A percentile compares a stretch with the other conserved stretches of the same genome.
phyloP scores from a whole-genome alignment of 768 basidiomycete genomes.

The Agaricus blazei region DNA sequence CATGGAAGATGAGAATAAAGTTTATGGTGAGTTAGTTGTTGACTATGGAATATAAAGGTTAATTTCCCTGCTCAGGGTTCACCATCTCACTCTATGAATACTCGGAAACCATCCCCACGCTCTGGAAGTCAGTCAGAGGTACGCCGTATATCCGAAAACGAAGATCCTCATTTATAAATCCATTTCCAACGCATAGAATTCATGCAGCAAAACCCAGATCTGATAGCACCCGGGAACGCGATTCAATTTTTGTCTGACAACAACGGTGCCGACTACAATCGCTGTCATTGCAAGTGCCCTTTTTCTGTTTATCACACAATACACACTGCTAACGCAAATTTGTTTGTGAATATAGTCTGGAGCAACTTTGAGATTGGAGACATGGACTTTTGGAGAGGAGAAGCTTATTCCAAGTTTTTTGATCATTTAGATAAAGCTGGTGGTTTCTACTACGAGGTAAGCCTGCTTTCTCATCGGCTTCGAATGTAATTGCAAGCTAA shows the following conservation, averaged over 20 bases:
- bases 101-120: conserved; percentile 76
- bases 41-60: conserved; percentile 7
- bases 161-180: neutral
- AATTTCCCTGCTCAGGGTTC: conserved; percentile 47
- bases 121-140: conserved; percentile 80
- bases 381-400: conserved; percentile 78
- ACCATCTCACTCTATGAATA: conserved; percentile 83
- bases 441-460: conserved; percentile 86
- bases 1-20: conserved; percentile 82
- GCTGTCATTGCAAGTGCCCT: conserved; percentile 58
- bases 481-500: neutral
- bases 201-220: conserved; percentile 52
- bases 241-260: conserved; percentile 81
- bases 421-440: conserved; percentile 74
- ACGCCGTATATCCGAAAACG: conserved; percentile 14
- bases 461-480: neutral
- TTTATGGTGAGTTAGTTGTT: conserved; percentile 54
- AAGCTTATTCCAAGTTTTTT: conserved; percentile 81
- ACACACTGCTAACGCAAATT: too few species aligned
- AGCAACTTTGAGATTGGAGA: conserved; percentile 91
- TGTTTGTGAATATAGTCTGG: conserved; percentile 54
- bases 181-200: conserved; percentile 51
- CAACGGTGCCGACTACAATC: conserved; percentile 66
- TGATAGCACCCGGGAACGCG: conserved; percentile 65
- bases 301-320: too few species aligned